phyloP scores from a whole-genome alignment of 2,329 filamentous ascomycete species.

The Aspergillus costaricaensis region DNA sequence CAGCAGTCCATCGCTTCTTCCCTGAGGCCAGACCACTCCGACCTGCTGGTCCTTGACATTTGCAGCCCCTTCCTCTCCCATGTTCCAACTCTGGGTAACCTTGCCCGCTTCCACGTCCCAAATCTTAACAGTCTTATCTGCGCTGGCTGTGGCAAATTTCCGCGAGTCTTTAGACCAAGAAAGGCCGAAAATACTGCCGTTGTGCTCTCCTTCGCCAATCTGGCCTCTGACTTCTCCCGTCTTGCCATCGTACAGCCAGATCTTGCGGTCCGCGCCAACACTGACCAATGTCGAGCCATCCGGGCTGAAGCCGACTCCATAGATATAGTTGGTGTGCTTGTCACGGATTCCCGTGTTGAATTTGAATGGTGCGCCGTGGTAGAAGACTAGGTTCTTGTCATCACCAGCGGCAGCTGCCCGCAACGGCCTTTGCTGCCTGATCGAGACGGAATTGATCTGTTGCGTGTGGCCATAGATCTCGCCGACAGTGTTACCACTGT shows the following conservation, averaged over 20 bases:
- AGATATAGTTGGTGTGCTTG: slow-evolving; percentile 85
- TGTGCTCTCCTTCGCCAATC: slow-evolving; percentile 74
- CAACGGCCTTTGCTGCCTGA: slow-evolving; percentile 86
- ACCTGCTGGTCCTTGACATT: slow-evolving; percentile 86
- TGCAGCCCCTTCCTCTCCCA: slow-evolving; percentile 72
- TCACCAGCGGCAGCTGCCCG: slow-evolving; percentile 89
- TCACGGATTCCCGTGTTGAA: slow-evolving; percentile 81
- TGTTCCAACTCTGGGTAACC: slow-evolving; percentile 76
- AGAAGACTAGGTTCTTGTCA: slow-evolving; percentile 86
- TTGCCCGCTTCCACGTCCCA: slow-evolving; percentile 87
- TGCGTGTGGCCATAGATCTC: slow-evolving; percentile 91
- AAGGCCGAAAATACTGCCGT: slow-evolving; percentile 87
- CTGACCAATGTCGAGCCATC: slow-evolving; percentile 81
- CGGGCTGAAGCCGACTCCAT: slow-evolving; percentile 84
- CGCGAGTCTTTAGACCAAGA: slow-evolving; percentile 88
- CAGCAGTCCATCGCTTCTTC: slow-evolving; percentile 79
- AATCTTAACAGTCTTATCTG: slow-evolving; percentile 89
- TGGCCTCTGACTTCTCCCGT: slow-evolving; percentile 79
- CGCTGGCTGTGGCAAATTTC: slow-evolving; percentile 85
- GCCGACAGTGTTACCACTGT: slow-evolving; percentile 93
- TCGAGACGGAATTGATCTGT: slow-evolving; percentile 85
- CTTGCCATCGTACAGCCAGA: slow-evolving; percentile 95
- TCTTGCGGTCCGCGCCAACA: slow-evolving; percentile 87
- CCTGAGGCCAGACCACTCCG: slow-evolving; percentile 85
- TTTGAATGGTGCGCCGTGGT: slow-evolving; percentile 93